Percentiles rank a stretch among this genome's conserved stretches.
These are phyloP conservation scores for Linderniella brevidens DNA, from an alignment of 257 asterid species.

Conservation along the genomic window DNA sequence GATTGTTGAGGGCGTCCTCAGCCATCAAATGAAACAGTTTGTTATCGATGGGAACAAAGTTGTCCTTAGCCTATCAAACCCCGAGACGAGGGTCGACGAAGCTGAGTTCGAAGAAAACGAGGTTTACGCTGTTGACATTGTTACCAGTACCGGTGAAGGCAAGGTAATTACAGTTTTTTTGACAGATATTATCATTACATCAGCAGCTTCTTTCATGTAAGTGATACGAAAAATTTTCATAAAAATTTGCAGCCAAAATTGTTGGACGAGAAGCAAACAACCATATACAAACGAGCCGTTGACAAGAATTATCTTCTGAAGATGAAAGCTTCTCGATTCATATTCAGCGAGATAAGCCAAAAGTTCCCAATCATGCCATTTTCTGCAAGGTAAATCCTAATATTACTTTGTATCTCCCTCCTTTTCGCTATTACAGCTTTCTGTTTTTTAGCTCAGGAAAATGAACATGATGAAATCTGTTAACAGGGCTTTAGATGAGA, in stretches of 20 bases:
- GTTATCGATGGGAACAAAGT: conserved; percentile 94
- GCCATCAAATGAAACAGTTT: conserved; percentile 92
- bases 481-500: conserved; percentile 92
- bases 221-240: no score
- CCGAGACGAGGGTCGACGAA: conserved; percentile 86
- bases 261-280: conserved; percentile 91
- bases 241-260: conserved; percentile 42
- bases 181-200: no score
- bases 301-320: conserved; percentile 72
- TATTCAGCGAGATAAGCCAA: conserved; percentile 82
- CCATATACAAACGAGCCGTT: conserved; percentile 84
- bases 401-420: not conserved
- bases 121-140: conserved; percentile 72
- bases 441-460: conserved; percentile 4
- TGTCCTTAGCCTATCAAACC: conserved; percentile 47
- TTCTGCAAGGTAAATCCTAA: conserved; percentile 42
- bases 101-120: conserved; percentile 94
- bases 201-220: no score
- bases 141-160: conserved; percentile 92
- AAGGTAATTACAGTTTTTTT: conserved; percentile 27
- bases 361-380: conserved; percentile 83
- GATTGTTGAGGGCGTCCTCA: conserved; percentile 83
- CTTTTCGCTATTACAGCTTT: not conserved
- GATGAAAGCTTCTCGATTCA: conserved; percentile 90
- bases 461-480: conserved; percentile 5